These are phyloP conservation scores for Priceomyces medius DNA, from an alignment of 805 yeast species.

Conservation along the genomic window DNA sequence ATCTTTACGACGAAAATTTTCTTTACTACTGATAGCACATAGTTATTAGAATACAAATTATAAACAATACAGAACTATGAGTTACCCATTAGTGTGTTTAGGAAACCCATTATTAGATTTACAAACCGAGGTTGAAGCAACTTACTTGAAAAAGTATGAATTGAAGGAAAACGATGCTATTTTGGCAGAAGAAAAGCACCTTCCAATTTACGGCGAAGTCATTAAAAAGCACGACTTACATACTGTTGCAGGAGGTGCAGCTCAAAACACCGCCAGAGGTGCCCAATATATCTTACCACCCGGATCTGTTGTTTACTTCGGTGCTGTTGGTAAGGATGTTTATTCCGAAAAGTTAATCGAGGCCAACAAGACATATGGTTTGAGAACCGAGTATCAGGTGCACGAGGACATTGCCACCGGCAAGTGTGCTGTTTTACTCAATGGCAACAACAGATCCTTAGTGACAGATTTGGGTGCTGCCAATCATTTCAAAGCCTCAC, in stretches of 20 bases:
- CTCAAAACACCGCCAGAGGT: constrained; percentile 98
- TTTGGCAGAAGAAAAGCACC: constrained; percentile 76
- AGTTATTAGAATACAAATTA: too few species aligned
- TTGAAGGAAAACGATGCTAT: constrained; percentile 94
- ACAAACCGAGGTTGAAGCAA: constrained; percentile 70
- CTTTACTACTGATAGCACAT: too few species aligned
- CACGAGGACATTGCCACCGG: constrained; percentile 83
- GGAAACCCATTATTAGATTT: constrained; percentile 92
- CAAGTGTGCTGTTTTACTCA: constrained; percentile 95
- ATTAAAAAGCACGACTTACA: constrained; percentile 58
- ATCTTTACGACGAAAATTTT: too few species aligned
- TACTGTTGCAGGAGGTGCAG: constrained; percentile 97
- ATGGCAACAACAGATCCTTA: constrained; percentile 84
- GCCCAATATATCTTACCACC: constrained; percentile 89
- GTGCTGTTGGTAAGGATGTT: constrained; percentile 92
- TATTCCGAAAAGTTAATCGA: constrained; percentile 75
- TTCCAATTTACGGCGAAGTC: constrained; percentile 83
- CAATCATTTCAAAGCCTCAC: constrained; percentile 89
- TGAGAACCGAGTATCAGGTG: constrained; percentile 79
- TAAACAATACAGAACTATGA: constrained; percentile 33
- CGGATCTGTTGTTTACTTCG: constrained; percentile 85
- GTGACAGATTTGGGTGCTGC: constrained; percentile 98
- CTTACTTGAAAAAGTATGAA: constrained; percentile 73
- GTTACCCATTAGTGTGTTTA: constrained; percentile 73
- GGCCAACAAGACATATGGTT: constrained; percentile 89